These are phyloP conservation scores for Lasiosphaeris hirsuta DNA, from an alignment of 495 filamentous ascomycete species.

Conservation along the genomic window DNA sequence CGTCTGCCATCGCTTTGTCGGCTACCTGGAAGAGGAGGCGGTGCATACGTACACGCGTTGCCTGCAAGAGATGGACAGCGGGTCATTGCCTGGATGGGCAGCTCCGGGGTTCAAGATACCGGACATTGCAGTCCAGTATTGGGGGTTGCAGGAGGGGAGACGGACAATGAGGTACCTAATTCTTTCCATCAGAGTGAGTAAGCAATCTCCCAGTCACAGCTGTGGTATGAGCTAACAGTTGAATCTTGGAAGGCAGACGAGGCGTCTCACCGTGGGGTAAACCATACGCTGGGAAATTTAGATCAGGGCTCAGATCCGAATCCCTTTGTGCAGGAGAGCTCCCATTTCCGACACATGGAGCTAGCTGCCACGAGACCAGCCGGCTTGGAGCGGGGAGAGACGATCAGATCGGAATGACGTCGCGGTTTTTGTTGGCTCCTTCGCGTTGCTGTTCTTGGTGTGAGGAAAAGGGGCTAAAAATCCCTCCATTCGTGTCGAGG, in stretches of 20 bases:
- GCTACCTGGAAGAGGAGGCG: conserved; percentile 95
- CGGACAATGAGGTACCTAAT: conserved; percentile 82
- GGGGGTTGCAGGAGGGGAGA: conserved; percentile 84
- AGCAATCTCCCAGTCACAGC: too few species aligned
- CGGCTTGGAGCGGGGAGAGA: conserved; percentile 83
- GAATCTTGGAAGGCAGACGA: conserved; percentile 55
- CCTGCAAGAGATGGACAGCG: conserved; percentile 80
- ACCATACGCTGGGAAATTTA: conserved; percentile 88
- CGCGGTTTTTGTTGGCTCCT: too few species aligned
- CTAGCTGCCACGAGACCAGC: conserved; percentile 56
- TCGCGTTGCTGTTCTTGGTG: too few species aligned
- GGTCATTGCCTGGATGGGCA: conserved; percentile 76
- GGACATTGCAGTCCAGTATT: conserved; percentile 85
- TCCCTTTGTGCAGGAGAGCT: conserved; percentile 74
- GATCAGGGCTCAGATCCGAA: conserved; percentile 82
- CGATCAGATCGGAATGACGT: conserved; percentile 50
- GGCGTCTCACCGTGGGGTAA: conserved; percentile 92
- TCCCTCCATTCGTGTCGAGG: too few species aligned
- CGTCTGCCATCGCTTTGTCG: conserved; percentile 93
- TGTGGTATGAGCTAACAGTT: too few species aligned
- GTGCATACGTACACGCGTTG: conserved; percentile 90
- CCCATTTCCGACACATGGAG: conserved; percentile 50
- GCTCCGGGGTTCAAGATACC: conserved; percentile 67
- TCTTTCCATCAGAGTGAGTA: conserved; percentile 63
- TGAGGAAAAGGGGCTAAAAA: too few species aligned